These are phyloP conservation scores for Tolypocladium paradoxum DNA, from an alignment of 2,329 filamentous ascomycete genomes.

Conservation along the genomic window DNA sequence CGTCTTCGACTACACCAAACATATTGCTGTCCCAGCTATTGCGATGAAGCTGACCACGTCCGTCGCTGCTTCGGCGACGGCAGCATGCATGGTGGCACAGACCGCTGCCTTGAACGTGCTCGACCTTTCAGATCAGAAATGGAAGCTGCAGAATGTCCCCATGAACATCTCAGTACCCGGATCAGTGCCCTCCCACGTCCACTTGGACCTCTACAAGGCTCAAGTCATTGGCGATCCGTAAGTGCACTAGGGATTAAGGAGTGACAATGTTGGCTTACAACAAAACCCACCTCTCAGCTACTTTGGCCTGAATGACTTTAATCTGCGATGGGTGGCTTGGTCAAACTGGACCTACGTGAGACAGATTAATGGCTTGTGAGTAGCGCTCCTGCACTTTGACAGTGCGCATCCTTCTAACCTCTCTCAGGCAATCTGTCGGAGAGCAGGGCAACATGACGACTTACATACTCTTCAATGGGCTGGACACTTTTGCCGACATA, in stretches of 20 bases:
- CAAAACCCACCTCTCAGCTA: slow-evolving; percentile 21
- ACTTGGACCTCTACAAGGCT: slow-evolving; percentile 44
- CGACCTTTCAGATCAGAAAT: slow-evolving; percentile 3
- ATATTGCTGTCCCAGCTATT: too few species aligned
- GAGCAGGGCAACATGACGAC: too few species aligned
- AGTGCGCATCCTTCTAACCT: too few species aligned
- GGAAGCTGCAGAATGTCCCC: slow-evolving; percentile 8
- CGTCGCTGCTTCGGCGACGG: too few species aligned
- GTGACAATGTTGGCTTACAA: neutral
- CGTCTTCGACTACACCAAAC: too few species aligned
- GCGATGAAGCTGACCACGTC: too few species aligned
- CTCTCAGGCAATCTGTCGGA: too few species aligned
- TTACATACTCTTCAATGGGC: slow-evolving; percentile 47
- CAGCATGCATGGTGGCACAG: neutral
- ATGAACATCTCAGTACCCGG: slow-evolving; percentile 30
- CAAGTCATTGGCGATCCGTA: slow-evolving; percentile 38
- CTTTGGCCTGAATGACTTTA: slow-evolving; percentile 47
- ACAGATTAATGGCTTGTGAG: slow-evolving; percentile 29
- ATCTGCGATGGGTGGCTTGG: slow-evolving; percentile 43
- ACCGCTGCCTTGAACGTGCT: neutral
- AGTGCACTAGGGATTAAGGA: neutral
- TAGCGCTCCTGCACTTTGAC: neutral
- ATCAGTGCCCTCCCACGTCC: slow-evolving; percentile 44
- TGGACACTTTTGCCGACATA: slow-evolving; percentile 50
- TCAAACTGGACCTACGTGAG: slow-evolving; percentile 51